Base-by-base conservation (phyloP, 768 basidiomycete genomes). In the Tulasnella sp. region DNA sequence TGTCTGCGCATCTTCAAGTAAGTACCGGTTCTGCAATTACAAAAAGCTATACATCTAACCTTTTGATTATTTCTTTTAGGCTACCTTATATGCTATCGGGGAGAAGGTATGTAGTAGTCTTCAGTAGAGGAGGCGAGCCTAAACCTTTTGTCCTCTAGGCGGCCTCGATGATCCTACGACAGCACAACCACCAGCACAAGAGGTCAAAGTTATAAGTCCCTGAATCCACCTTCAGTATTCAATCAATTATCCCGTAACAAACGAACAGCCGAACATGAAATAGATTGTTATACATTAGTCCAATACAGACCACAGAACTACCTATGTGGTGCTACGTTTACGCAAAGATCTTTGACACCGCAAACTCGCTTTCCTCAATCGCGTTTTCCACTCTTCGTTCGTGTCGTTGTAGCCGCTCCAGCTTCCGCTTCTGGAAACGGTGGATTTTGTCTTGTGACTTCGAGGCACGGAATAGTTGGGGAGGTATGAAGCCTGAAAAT, bases 311-410 rank as follows among this genome's bases (percentile, higher is more conserved):
- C n/a, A n/a, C n/a, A n/a, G n/a, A n/a, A n/a, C n/a, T n/a, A n/a
- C n/a, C n/a, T n/a, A n/a, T n/a, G n/a, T n/a, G n/a, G n/a, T n/a
- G 37, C 14, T 12, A 17, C 23, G 29, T 35, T 79, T 74, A 99
- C 55, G 85, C 81, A 69, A 99, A 99, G 29, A 99, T 86, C 69
- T 87, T 91, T 29, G 82, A 74, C 55, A 92, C 87, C 23, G 83
- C 85, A 65, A 99, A 70, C 59, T 80, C 81, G 69, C 88, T 81
- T 69, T 93, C 88, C 42, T 74, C 77, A 58, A 78, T 73, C 67
- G 72, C 76, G 58, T 84, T 77, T 63, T 72, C 68, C 55, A 80
- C 82, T 65, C 80, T 80, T 65, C 92, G 78, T 58, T 70, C 72
- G 55, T 73, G 72, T 55, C 76, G 74, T 61, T 89, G 85, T 62